phyloP scores from a whole-genome alignment of 164 flowering plant species.

The Kingdonia uniflora region DNA sequence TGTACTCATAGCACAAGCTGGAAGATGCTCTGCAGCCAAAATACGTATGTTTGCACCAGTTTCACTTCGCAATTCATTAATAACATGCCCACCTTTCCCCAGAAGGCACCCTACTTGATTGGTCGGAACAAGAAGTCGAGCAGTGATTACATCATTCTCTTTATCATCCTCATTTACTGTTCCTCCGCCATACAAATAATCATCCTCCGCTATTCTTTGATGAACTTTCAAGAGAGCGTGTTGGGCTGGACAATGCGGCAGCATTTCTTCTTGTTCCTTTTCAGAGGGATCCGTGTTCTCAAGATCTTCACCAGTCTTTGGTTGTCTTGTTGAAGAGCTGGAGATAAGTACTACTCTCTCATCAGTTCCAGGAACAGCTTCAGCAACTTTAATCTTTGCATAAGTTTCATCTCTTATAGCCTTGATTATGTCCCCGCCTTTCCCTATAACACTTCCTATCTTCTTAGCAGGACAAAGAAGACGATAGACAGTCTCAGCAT shows the following conservation, averaged over 20 bases:
- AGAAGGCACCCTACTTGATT: constrained; percentile 68
- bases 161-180: constrained; percentile 28
- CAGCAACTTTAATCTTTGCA: constrained; percentile 64
- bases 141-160: constrained; percentile 28
- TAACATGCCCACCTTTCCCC: constrained; percentile 61
- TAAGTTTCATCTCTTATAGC: constrained; percentile 54
- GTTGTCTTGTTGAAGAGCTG: constrained; percentile 32
- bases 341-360: constrained; percentile 55
- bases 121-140: constrained; percentile 58
- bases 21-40: constrained; percentile 51
- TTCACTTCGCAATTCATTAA: constrained; percentile 52
- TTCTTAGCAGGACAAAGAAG: constrained; percentile 53
- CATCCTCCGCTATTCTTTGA: constrained; percentile 50
- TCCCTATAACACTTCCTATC: constrained; percentile 69
- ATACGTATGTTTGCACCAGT: constrained; percentile 68
- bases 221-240: constrained; percentile 69
- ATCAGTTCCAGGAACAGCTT: constrained; percentile 58
- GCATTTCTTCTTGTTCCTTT: constrained; percentile 27
- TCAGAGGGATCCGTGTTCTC: constrained; percentile 15
- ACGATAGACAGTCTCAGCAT: constrained; percentile 49
- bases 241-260: constrained; percentile 54
- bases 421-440: constrained; percentile 58
- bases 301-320: constrained; percentile 7
- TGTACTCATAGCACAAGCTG: constrained; percentile 48
- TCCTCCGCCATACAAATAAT: constrained; percentile 27